Conservation (phyloP, 2,329 filamentous ascomycete genomes). For the Trichoderma harzianum region DNA sequence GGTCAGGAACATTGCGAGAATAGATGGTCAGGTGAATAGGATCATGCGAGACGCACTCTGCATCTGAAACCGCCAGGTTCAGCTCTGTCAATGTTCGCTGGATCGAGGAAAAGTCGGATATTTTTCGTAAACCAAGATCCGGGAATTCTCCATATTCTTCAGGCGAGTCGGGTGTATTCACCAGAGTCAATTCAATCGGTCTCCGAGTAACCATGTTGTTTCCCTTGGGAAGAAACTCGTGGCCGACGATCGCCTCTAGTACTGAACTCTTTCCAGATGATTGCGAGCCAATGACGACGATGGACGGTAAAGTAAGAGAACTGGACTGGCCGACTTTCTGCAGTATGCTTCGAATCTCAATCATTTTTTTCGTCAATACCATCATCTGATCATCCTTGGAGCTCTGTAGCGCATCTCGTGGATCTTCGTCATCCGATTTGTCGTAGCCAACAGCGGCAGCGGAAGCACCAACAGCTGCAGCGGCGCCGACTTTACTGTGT, state of each 20-base stretch:
- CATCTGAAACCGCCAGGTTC: constrained; percentile 86
- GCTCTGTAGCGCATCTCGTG: constrained; percentile 58
- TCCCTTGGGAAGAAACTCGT: constrained; percentile 97
- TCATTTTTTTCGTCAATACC: constrained; percentile 99
- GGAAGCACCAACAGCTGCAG: constrained; percentile 66
- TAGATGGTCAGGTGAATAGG: constrained; percentile 95
- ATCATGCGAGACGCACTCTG: constrained; percentile 91
- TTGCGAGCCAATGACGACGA: constrained; percentile 98
- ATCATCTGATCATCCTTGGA: constrained; percentile 98
- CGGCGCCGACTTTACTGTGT: constrained; percentile 57
- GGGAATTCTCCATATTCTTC: constrained; percentile 96
- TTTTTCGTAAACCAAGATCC: constrained; percentile 80
- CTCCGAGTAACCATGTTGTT: constrained; percentile 96
- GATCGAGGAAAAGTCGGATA: constrained; percentile 87
- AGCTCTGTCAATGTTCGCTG: constrained; percentile 93
- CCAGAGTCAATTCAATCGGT: constrained; percentile 91
- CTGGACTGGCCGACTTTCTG: constrained; percentile 90
- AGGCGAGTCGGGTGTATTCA: constrained; percentile 86
- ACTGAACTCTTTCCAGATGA: constrained; percentile 98
- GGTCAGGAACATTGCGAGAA: constrained; percentile 89
- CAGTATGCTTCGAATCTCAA: constrained; percentile 90
- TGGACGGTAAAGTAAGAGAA: constrained; percentile 84
- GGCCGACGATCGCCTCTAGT: constrained; percentile 91
- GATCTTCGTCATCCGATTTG: constrained; percentile 62
- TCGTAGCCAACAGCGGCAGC: constrained; percentile 78